phyloP scores from a whole-genome alignment of 371 early-diverging fungal species.

The Mortierella sp. region DNA sequence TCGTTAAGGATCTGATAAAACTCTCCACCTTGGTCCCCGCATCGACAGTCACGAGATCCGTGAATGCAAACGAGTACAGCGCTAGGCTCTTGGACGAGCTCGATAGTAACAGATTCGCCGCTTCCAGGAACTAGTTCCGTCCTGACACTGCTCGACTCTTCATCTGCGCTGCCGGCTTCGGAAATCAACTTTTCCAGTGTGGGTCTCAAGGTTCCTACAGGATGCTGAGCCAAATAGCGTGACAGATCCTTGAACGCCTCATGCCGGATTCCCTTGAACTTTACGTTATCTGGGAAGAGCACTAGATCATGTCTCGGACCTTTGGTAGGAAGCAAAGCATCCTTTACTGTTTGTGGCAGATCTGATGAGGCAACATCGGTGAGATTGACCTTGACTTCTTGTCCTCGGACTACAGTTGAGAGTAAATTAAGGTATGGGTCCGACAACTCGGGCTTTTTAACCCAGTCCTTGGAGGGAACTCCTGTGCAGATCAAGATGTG shows the following conservation, averaged over 20 bases:
- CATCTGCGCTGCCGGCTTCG: neutral
- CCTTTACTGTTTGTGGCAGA: neutral
- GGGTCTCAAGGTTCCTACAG: constrained; percentile 35
- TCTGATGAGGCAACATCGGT: constrained; percentile 22
- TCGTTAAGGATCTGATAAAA: constrained; percentile 44
- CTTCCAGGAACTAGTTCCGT: constrained; percentile 47
- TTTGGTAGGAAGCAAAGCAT: constrained; percentile 13
- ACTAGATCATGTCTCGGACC: constrained; percentile 49
- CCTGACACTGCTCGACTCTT: neutral
- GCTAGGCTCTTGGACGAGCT: constrained; percentile 35
- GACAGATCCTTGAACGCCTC: constrained; percentile 47
- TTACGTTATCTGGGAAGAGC: constrained; percentile 52
- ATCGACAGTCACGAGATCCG: constrained; percentile 52
- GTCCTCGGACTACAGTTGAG: constrained; percentile 39
- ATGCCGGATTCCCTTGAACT: constrained; percentile 24
- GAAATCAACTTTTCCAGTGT: constrained; percentile 17
- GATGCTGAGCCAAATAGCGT: constrained; percentile 36
- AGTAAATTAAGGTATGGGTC: constrained; percentile 49
- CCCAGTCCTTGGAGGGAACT: constrained; percentile 27
- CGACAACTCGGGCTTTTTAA: constrained; percentile 49
- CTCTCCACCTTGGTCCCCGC: constrained; percentile 48
- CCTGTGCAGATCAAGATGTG: constrained; percentile 53
- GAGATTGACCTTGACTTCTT: constrained; percentile 49
- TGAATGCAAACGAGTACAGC: constrained; percentile 51
- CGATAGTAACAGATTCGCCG: constrained; percentile 31